phyloP scores from a whole-genome alignment of 371 early-diverging fungal genomes.

The Mortierella sp. region DNA sequence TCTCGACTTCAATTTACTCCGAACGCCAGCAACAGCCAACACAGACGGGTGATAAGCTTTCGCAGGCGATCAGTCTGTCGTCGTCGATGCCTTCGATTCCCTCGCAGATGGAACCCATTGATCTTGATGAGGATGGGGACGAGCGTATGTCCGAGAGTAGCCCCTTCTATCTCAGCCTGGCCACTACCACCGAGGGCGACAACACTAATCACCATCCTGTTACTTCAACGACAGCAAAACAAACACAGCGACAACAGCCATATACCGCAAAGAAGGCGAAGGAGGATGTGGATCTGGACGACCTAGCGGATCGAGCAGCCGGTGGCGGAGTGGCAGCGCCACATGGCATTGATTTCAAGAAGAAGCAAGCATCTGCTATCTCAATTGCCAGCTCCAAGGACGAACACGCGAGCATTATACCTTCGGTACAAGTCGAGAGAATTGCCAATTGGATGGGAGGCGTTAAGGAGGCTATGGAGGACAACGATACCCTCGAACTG shows the following conservation, averaged over 20 bases:
- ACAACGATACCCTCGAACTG: not conserved
- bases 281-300: not conserved
- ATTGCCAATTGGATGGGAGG: slow-evolving; percentile 41
- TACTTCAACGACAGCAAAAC: not conserved
- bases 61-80: slow-evolving; percentile 16
- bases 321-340: not conserved
- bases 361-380: slow-evolving; percentile 21
- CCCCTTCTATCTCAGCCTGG: not conserved
- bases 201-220: not conserved
- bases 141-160: not conserved
- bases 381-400: slow-evolving; percentile 25
- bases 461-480: slow-evolving; percentile 32
- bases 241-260: not conserved
- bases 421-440: slow-evolving; percentile 26
- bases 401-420: slow-evolving; percentile 20
- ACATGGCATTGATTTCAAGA: not conserved
- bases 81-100: slow-evolving; percentile 23
- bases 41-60: slow-evolving; percentile 8
- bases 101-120: not conserved
- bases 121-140: slow-evolving; percentile 3
- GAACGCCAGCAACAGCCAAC: not conserved
- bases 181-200: not conserved
- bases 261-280: not conserved
- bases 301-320: not conserved
- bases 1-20: not conserved